Conservation (phyloP, 2,329 filamentous ascomycete genomes). For the Mariannaea sp. region DNA sequence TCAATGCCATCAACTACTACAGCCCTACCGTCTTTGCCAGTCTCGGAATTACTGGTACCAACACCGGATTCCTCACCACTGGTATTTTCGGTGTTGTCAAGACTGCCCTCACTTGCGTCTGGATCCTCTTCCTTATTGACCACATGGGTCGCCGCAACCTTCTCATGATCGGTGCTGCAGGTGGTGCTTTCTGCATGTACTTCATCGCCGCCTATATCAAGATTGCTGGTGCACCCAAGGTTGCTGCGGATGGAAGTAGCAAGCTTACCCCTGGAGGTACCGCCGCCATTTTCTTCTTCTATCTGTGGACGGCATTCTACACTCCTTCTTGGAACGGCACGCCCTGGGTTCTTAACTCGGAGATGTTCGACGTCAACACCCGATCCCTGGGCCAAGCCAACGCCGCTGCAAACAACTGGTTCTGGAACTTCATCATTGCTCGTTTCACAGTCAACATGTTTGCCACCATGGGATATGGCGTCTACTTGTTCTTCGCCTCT, state of each 20-base stretch:
- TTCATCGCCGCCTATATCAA: constrained; percentile 57
- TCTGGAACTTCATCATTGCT: constrained; percentile 72
- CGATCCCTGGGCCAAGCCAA: constrained; percentile 71
- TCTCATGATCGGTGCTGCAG: constrained; percentile 64
- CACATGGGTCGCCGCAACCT: constrained; percentile 59
- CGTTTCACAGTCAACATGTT: constrained; percentile 72
- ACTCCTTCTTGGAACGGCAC: constrained; percentile 75
- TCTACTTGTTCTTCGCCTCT: constrained; percentile 71
- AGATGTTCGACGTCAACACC: constrained; percentile 73
- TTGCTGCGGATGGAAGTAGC: constrained; percentile 44
- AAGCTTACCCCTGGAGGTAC: constrained; percentile 57
- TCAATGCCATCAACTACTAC: constrained; percentile 82
- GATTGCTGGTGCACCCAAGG: constrained; percentile 51
- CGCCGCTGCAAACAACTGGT: constrained; percentile 74
- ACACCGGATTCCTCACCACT: constrained; percentile 61
- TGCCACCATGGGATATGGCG: constrained; percentile 61
- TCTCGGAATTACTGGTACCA: constrained; percentile 52
- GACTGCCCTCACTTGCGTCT: constrained; percentile 69
- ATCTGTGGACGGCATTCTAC: constrained; percentile 63
- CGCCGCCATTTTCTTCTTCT: constrained; percentile 69
- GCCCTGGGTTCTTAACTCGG: constrained; percentile 75
- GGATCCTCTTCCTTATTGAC: constrained; percentile 72
- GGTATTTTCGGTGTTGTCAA: constrained; percentile 81
- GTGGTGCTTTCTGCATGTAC: constrained; percentile 70
- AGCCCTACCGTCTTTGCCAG: constrained; percentile 51